phyloP scores from a whole-genome alignment of 441 rosid species.

The Gossypium davidsonii region DNA sequence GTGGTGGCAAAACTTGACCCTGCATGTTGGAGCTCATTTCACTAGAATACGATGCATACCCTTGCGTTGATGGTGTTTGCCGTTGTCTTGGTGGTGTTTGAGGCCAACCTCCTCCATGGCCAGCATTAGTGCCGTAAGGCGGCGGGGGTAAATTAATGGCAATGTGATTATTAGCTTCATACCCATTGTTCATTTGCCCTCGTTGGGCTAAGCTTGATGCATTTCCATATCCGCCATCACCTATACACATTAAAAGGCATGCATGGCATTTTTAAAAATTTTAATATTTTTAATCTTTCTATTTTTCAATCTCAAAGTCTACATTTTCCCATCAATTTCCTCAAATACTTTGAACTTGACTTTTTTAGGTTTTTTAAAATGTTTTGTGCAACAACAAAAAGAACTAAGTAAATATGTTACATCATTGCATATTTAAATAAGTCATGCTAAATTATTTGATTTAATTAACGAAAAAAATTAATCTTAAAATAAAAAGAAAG shows the following conservation, averaged over 20 bases:
- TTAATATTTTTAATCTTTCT: no score
- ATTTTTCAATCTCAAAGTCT: no score
- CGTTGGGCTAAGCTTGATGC: constrained; percentile 10
- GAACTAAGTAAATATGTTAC: no score
- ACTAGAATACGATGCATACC: constrained; percentile 25
- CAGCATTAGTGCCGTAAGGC: constrained; percentile 20
- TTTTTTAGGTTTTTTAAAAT: no score
- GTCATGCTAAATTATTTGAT: no score
- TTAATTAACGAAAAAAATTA: no score
- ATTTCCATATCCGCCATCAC: constrained; percentile 31
- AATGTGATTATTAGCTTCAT: constrained; percentile 20
- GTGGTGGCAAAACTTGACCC: constrained; percentile 39
- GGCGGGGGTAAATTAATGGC: constrained; percentile 29
- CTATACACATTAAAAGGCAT: constrained; percentile 13
- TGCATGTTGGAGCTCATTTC: constrained; percentile 34
- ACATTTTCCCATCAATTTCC: no score
- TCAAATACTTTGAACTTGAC: no score
- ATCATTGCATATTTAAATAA: no score
- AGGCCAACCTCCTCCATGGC: constrained; percentile 25
- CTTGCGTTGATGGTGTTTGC: constrained; percentile 10
- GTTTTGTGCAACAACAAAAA: no score
- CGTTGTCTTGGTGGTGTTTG: constrained; percentile 2
- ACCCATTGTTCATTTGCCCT: constrained; percentile 17
- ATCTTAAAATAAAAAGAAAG: no score
- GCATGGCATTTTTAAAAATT: neutral